These are phyloP conservation scores for Hypholoma fasciculare DNA, from an alignment of 768 basidiomycete species.

Conservation along the genomic window DNA sequence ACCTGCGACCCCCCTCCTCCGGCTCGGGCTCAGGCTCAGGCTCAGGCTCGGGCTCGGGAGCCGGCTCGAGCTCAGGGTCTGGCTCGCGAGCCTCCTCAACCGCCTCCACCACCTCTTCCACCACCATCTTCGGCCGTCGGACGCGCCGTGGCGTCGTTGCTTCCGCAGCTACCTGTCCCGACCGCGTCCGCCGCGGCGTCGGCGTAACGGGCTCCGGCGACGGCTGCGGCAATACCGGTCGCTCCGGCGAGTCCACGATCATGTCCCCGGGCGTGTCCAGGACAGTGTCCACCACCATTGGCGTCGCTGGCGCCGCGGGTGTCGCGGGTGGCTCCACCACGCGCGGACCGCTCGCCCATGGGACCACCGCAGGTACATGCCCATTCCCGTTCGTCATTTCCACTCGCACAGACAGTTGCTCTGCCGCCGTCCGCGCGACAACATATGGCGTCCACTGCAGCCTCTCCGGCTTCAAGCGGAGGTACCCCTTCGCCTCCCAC, in stretches of 20 bases:
- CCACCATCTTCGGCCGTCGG: not conserved
- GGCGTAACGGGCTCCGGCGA: constrained; percentile 13
- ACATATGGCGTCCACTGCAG: constrained; percentile 96
- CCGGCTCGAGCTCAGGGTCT: constrained; percentile 26
- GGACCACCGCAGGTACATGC: too few relatives aligned
- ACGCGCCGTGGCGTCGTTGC: constrained; percentile 36
- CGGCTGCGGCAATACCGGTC: constrained; percentile 14
- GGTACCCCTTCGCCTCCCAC: constrained; percentile 79
- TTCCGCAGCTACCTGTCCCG: constrained; percentile 55
- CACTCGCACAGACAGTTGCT: not conserved
- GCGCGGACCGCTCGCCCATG: too few relatives aligned
- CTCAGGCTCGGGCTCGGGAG: constrained; percentile 32
- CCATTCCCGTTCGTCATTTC: too few relatives aligned
- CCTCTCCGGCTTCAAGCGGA: constrained; percentile 76
- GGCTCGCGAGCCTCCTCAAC: too few relatives aligned
- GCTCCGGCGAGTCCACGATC: constrained; percentile 22
- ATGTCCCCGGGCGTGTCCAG: constrained; percentile 18
- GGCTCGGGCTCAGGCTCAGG: constrained; percentile 36
- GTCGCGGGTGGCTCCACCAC: constrained; percentile 1
- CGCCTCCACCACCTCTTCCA: too few relatives aligned
- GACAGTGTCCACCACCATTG: constrained; percentile 13
- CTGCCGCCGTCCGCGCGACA: constrained; percentile 40
- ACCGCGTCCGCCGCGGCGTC: constrained; percentile 36
- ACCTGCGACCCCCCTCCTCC: constrained; percentile 49
- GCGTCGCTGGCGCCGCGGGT: constrained; percentile 16